Evolutionary conservation across 2,329 filamentous ascomycete species (phyloP), one percentile per base, ranked within the genome.

Genomic region (Hymenoscyphus scutula): DNA sequence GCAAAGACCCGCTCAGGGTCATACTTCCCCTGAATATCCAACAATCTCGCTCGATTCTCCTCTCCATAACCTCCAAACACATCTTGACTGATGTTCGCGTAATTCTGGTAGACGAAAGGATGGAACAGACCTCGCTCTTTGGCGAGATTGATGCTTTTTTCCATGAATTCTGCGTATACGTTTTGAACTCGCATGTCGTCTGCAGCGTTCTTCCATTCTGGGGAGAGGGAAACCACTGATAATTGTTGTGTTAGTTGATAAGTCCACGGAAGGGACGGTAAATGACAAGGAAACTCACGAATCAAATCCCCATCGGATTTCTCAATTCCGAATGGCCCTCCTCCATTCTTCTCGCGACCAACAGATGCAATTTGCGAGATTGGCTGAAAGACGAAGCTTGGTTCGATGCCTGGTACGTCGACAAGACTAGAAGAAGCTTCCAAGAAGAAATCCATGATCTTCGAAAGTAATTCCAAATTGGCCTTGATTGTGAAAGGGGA

Each of bases 171-270:
- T 19, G 27, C 13, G 11, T 32, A 34, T 37, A 19, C 54, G 19
- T 15, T 37, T 15, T 56, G 54, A 4, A 56, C 54, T 2, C 27
- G 27, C 11, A 34, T 17, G 32, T 38, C 54, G 13, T 56, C 54
- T 23, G 30, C 54, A 13, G 54, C 54, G 32, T 56, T 3, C 15
- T 23, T 29, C 54, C 54, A 56, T 37, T 56, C 19, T n/a, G 54
- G 54, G 15, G 32, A 23, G 15, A 56, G 11, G 30, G 54, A 56
- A 17, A 56, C 6, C 3, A 56, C 32, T 56, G 13, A 34, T 7
- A n/a, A 37, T 5, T 19, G 13, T 5, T 5, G 8, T 8, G 41
- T 11, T n/a, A 23, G 17, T 48, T 23, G 41, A 48, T 10, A 5
- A 6, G n/a, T 19, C 10, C 0, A 48, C 3, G 41, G 17, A 19